A percentile compares a stretch with the other conserved stretches of the same genome.
Evolutionary conservation across 441 rosid genomes (phyloP).

Genomic region (Gossypium schwendimanii): DNA sequence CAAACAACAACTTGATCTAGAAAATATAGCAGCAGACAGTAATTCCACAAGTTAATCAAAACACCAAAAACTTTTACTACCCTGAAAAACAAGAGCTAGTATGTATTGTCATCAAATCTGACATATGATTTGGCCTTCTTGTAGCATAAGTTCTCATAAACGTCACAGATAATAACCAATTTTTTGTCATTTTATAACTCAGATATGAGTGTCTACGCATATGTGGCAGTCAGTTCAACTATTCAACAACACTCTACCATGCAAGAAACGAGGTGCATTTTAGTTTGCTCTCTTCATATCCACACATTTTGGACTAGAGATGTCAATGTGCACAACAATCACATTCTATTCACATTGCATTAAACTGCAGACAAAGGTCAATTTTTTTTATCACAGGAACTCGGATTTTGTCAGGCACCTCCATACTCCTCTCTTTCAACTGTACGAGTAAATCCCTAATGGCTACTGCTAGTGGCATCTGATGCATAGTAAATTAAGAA

Average conservation of each 20-base stretch:
- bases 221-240: neutral
- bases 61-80: neutral
- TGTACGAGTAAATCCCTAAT: neutral
- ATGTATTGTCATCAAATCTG: constrained; percentile 2
- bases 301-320: neutral
- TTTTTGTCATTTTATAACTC: neutral
- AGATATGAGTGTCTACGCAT: neutral
- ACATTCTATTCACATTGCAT: neutral
- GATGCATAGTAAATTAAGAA: neutral
- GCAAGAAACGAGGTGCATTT: neutral
- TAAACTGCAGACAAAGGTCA: neutral
- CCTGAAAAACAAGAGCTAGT: neutral
- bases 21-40: neutral
- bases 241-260: neutral
- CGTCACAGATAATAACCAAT: neutral
- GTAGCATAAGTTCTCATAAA: neutral
- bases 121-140: neutral
- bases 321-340: neutral
- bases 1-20: neutral
- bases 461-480: neutral
- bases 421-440: neutral
- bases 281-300: neutral
- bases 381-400: neutral
- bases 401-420: neutral
- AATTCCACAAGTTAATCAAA: neutral